Evolutionary conservation across 495 filamentous ascomycete genomes (phyloP).

Genomic region (Tuber calosporum): DNA sequence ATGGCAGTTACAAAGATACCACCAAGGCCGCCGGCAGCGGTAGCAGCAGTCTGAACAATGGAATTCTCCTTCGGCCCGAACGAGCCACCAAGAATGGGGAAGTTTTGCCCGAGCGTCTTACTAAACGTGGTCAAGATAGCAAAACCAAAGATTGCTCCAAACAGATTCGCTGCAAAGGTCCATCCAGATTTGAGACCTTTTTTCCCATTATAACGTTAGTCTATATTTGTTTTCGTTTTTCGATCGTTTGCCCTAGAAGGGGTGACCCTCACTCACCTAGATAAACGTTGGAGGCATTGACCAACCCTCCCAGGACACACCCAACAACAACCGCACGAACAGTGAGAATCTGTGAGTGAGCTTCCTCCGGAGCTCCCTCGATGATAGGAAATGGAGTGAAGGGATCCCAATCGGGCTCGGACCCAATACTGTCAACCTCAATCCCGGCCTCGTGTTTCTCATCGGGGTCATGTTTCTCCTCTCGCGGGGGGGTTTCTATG

Average conservation of each 20-base stretch:
- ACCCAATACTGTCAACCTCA: conserved; percentile 16
- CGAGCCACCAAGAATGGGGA: conserved; percentile 54
- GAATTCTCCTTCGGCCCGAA: conserved; percentile 64
- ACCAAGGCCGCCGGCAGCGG: conserved; percentile 57
- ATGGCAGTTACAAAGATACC: conserved; percentile 58
- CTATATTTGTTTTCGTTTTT: not conserved
- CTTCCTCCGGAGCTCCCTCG: conserved; percentile 44
- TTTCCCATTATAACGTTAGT: conserved; percentile 31
- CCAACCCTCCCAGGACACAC: conserved; percentile 53
- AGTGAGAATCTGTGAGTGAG: conserved; percentile 49
- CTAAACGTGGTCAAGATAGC: conserved; percentile 55
- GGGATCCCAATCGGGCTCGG: conserved; percentile 40
- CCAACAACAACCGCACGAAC: conserved; percentile 54
- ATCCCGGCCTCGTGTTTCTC: conserved; percentile 28
- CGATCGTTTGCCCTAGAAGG: not conserved
- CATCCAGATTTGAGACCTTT: conserved; percentile 59
- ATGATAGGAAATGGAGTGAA: conserved; percentile 49
- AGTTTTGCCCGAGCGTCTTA: conserved; percentile 45
- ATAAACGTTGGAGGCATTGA: conserved; percentile 61
- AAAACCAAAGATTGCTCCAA: conserved; percentile 60
- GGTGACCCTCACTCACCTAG: conserved; percentile 46
- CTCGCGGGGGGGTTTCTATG: conserved; percentile 1
- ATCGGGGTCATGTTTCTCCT: conserved; percentile 5
- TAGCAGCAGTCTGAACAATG: conserved; percentile 59
- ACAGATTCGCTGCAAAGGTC: conserved; percentile 55